These are phyloP conservation scores for Aschersonia sp. DNA, from an alignment of 2,329 filamentous ascomycete genomes.

Conservation along the genomic window DNA sequence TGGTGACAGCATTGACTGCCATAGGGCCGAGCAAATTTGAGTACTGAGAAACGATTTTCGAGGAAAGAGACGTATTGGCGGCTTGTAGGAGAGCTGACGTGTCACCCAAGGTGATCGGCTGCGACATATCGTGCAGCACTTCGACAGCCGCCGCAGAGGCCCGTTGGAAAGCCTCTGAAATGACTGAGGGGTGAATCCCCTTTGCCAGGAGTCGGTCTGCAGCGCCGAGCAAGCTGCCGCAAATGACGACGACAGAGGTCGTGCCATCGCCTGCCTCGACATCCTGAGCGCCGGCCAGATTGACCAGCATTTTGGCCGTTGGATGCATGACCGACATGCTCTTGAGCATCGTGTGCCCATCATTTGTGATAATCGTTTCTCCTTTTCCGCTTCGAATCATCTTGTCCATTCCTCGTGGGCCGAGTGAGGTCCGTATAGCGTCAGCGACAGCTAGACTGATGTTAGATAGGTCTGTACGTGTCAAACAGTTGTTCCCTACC, in stretches of 20 bases:
- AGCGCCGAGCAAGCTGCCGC: slow-evolving; percentile 83
- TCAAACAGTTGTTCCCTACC: slow-evolving; percentile 34
- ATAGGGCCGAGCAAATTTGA: slow-evolving; percentile 91
- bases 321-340: slow-evolving; percentile 99
- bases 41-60: slow-evolving; percentile 97
- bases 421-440: slow-evolving; percentile 91
- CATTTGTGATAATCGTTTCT: slow-evolving; percentile 98
- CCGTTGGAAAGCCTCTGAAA: slow-evolving; percentile 94
- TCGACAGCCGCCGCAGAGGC: slow-evolving; percentile 80
- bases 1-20: slow-evolving; percentile 91
- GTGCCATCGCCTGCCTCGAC: slow-evolving; percentile 97
- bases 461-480: slow-evolving; percentile 1
- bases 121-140: slow-evolving; percentile 88
- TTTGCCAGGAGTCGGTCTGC: slow-evolving; percentile 84
- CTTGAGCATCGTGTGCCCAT: slow-evolving; percentile 97
- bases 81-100: slow-evolving; percentile 86
- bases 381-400: slow-evolving; percentile 97
- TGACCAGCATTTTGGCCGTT: slow-evolving; percentile 98
- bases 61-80: slow-evolving; percentile 90
- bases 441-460: slow-evolving; percentile 67
- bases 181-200: slow-evolving; percentile 93
- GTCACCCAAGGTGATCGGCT: slow-evolving; percentile 79
- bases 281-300: slow-evolving; percentile 92
- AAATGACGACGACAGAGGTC: slow-evolving; percentile 95
- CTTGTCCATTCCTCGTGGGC: slow-evolving; percentile 96